Base-by-base conservation (phyloP, 2,329 filamentous ascomycete species). In the Westerdykella sp. region DNA sequence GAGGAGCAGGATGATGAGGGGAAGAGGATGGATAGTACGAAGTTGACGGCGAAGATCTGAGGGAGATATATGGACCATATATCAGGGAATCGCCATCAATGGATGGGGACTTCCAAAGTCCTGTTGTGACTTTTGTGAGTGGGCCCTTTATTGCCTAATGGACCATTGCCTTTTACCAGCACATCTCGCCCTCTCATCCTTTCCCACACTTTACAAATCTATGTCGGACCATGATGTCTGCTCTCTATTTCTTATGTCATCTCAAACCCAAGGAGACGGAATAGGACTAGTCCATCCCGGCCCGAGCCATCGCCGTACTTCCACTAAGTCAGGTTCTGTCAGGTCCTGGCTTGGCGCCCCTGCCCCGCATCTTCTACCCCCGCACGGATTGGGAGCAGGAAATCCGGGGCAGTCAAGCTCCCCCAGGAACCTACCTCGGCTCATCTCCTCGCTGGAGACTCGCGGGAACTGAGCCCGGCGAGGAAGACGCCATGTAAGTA, bases 1-100 rank as follows among this genome's bases (percentile, higher is more conserved):
- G 76, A 72, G 6, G 87, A 93, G 68, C 85, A 94, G 66, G 80
- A 83, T 46, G 87, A 94, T 56, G 86, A 94, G 63, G 87, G 87
- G 0, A 76, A 72, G 56, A 75, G 82, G 43, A 74, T 83, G 57
- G 82, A 91, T 61, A 93, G 85, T 64, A 72, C 56, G 5, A 57
- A 59, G 44, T 38, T 57, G 41, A 49, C 57, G 25, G 45, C 49
- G 16, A 35, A 35, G 32, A 13, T 35, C 7, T 35, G 12, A 35
- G 32, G n/a, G 3, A 14, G 7, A 13, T 35, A 35, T 21, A 21
- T 21, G 18, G 18, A 21, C 18, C 6, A 21, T 21, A 21, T 21
- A 3, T 21, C 18, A n/a, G n/a, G n/a, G n/a, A n/a, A n/a, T n/a
- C n/a, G n/a, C n/a, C n/a, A n/a, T n/a, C n/a, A n/a, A n/a, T n/a